A percentile compares a stretch with the other conserved stretches of the same genome.
phyloP scores from a whole-genome alignment of 1,284 basidiomycete species.

The Ustilago tritici region DNA sequence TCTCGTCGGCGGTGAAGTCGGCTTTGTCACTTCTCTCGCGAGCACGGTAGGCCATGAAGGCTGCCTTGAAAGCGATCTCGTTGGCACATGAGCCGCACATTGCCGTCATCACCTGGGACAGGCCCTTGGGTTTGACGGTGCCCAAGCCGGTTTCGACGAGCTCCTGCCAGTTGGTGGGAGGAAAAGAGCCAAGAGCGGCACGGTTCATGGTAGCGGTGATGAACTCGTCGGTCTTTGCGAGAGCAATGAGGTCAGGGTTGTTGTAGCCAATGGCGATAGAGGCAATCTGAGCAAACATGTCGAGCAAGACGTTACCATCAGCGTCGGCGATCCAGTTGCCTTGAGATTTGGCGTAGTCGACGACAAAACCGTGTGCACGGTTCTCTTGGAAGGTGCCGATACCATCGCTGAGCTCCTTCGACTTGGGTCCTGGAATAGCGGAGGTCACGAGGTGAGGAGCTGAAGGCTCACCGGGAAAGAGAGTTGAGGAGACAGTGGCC shows the following conservation, averaged over 20 bases:
- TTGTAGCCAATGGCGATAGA: constrained; percentile 71
- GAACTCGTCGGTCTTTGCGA: constrained; percentile 70
- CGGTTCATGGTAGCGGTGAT: constrained; percentile 71
- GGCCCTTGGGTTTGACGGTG: constrained; percentile 72
- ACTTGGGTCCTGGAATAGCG: constrained; percentile 67
- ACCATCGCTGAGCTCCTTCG: constrained; percentile 54
- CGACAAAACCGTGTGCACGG: constrained; percentile 71
- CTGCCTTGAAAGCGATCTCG: constrained; percentile 73
- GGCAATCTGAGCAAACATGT: constrained; percentile 74
- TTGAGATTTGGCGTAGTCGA: constrained; percentile 69
- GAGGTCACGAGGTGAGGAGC: constrained; percentile 55
- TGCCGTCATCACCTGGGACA: constrained; percentile 71
- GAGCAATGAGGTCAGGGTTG: constrained; percentile 71
- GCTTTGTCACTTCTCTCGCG: constrained; percentile 68
- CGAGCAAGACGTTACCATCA: constrained; percentile 73
- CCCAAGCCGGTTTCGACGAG: constrained; percentile 72
- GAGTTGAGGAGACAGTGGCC: constrained; percentile 32
- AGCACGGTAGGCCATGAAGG: constrained; percentile 72
- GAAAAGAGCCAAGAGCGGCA: constrained; percentile 74
- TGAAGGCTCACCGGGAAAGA: constrained; percentile 65
- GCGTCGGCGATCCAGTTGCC: constrained; percentile 73
- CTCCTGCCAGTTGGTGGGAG: constrained; percentile 72
- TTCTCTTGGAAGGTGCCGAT: constrained; percentile 71
- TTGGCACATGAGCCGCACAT: constrained; percentile 70
- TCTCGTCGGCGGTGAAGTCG: constrained; percentile 42